Conservation (phyloP, 495 filamentous ascomycete species). For the Podospora pseudoanserina region DNA sequence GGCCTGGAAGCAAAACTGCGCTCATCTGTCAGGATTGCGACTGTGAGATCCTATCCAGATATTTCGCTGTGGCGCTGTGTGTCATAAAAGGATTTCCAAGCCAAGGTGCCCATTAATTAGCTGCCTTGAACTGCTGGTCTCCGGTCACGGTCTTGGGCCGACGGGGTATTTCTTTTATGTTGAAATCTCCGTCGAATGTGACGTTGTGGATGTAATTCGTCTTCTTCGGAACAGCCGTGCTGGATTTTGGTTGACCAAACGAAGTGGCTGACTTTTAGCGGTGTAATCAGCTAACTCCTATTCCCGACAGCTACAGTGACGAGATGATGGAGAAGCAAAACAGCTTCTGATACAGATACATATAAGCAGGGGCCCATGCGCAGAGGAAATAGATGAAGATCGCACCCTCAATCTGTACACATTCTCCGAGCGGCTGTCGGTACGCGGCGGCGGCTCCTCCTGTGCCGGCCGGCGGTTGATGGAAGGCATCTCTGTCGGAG, state of each 20-base stretch:
- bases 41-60: neutral
- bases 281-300: slow-evolving; percentile 1
- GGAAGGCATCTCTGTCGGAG: slow-evolving; percentile 10
- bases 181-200: neutral
- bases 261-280: neutral
- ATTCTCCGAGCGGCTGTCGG: neutral
- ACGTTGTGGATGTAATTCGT: neutral
- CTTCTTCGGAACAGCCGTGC: neutral
- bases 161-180: neutral
- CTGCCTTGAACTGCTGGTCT: neutral
- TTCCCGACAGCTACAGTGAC: neutral
- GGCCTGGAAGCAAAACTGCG: neutral
- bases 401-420: slow-evolving; percentile 2
- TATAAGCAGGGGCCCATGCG: slow-evolving; percentile 8
- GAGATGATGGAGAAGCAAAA: neutral
- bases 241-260: neutral
- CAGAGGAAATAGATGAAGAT: slow-evolving; percentile 4
- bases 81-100: neutral
- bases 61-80: neutral
- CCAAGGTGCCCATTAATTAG: neutral
- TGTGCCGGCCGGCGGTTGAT: slow-evolving; percentile 9
- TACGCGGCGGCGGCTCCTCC: slow-evolving; percentile 6
- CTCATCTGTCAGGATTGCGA: neutral
- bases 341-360: slow-evolving; percentile 10
- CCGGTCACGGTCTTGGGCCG: neutral